These are phyloP conservation scores for Lodderomyces jiufengensis DNA, from an alignment of 1,139 yeast genomes.

Conservation along the genomic window DNA sequence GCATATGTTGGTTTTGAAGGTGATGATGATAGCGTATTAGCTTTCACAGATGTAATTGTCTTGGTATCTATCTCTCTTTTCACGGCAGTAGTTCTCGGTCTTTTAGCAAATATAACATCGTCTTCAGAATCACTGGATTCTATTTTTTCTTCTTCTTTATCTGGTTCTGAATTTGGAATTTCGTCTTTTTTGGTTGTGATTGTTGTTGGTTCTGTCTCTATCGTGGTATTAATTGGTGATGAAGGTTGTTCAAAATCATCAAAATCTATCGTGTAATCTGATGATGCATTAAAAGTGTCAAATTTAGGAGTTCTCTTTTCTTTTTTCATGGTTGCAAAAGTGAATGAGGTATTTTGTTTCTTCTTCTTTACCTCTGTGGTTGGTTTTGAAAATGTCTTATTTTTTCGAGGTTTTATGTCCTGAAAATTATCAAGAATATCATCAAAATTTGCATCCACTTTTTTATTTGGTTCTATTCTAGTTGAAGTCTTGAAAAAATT, in stretches of 20 bases:
- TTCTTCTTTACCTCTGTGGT: slow-evolving; percentile 12
- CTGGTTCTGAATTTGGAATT: slow-evolving; percentile 1
- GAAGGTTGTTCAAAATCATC: slow-evolving; percentile 25
- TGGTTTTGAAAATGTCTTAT: slow-evolving; percentile 10
- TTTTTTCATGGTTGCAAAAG: slow-evolving; percentile 26
- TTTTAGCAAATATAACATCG: slow-evolving; percentile 45
- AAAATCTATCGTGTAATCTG: slow-evolving; percentile 18
- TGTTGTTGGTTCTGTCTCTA: slow-evolving; percentile 5
- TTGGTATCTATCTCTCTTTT: slow-evolving; percentile 19
- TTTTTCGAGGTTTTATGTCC: slow-evolving; percentile 20
- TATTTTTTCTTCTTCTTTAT: slow-evolving; percentile 13
- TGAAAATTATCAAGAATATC: slow-evolving; percentile 45
- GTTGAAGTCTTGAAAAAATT: slow-evolving; percentile 49
- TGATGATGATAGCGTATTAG: slow-evolving; percentile 19
- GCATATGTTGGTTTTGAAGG: slow-evolving; percentile 21
- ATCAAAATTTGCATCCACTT: slow-evolving; percentile 38
- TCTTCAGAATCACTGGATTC: slow-evolving; percentile 47
- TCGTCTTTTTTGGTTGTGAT: not conserved
- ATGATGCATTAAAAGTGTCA: slow-evolving; percentile 15
- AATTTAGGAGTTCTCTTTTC: slow-evolving; percentile 11
- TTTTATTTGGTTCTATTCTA: slow-evolving; percentile 18
- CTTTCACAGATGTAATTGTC: slow-evolving; percentile 24
- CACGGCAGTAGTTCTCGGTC: slow-evolving; percentile 38
- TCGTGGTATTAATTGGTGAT: slow-evolving; percentile 21
- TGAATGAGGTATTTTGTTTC: slow-evolving; percentile 19